Percentiles rank a stretch among this genome's conserved stretches.
phyloP scores from a whole-genome alignment of 371 early-diverging fungal genomes.

The Phascolomyces articulosus region DNA sequence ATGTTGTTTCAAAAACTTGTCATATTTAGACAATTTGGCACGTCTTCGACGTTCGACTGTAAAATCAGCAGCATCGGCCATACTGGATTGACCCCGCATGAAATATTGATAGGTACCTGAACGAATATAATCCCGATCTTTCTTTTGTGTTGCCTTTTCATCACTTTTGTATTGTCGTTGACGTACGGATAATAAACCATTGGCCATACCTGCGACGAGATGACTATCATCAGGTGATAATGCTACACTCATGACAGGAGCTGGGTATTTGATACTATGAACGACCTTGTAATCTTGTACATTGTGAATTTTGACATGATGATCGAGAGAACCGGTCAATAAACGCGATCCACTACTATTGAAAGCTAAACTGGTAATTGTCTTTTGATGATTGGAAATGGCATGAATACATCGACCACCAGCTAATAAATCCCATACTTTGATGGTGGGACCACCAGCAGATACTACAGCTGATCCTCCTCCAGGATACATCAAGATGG shows the following conservation, averaged over 20 bases:
- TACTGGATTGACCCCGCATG: slow-evolving; percentile 62
- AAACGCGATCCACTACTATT: slow-evolving; percentile 78
- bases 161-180: slow-evolving; percentile 68
- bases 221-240: slow-evolving; percentile 88
- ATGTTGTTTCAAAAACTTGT: slow-evolving; percentile 78
- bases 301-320: slow-evolving; percentile 93
- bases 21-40: slow-evolving; percentile 74
- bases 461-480: slow-evolving; percentile 78
- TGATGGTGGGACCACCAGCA: slow-evolving; percentile 79
- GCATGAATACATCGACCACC: slow-evolving; percentile 80
- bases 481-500: slow-evolving; percentile 82
- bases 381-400: slow-evolving; percentile 92
- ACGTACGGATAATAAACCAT: slow-evolving; percentile 87
- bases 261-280: slow-evolving; percentile 87
- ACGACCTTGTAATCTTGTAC: slow-evolving; percentile 85
- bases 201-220: slow-evolving; percentile 92
- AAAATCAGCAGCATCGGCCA: slow-evolving; percentile 60
- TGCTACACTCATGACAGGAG: slow-evolving; percentile 86
- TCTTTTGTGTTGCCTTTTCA: slow-evolving; percentile 57
- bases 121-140: slow-evolving; percentile 44
- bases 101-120: slow-evolving; percentile 75
- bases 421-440: slow-evolving; percentile 87
- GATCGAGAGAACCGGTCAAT: slow-evolving; percentile 91
- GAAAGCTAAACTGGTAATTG: slow-evolving; percentile 86
- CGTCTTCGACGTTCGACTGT: slow-evolving; percentile 67